Evolutionary conservation across 441 rosid genomes (phyloP), one percentile per base, ranked within the genome.

Genomic region (Lepidium campestre): DNA sequence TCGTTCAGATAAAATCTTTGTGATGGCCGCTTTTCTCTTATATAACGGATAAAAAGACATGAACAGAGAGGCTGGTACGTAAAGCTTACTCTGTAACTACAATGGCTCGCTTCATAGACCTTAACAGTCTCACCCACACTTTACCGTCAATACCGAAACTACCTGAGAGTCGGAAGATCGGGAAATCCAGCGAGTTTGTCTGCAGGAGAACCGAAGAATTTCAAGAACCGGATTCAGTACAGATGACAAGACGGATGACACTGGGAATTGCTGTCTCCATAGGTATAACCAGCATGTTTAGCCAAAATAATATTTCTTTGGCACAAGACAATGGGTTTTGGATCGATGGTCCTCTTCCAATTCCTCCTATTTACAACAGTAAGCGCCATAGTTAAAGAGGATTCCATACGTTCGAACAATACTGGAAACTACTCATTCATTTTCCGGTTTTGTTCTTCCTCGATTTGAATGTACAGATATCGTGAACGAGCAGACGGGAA

Each of bases 311-410:
- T 15, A 55, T 65, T 37, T 80, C 94, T 35, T 75, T 78, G 4
- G 97, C 95, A 7, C 80, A 86, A 67, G 90, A 82, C 36, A 90
- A 90, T 46, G 91, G 91, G 2, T 84, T 75, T 60, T 90, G 96
- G 97, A 66, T 80, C 68, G 83, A 78, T 40, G 83, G 82, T 59
- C 93, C 89, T 47, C 73, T 93, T 42, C 83, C 87, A 0, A 65
- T 81, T 35, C 94, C 91, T 57, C 71, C 88, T 17, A 79, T 81
- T 13, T 78, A 82, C 65, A 90, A 88, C 77, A 81, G 98, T 90
- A 77, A 84, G 96, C 68, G 57, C 12, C 27, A 10, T 22, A 69
- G 34, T 29, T 29, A 7, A 7, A 29, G n/a, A 36, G 9, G 19
- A 25, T 11, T 11, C 3, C 3, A 34, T 35, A 23, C 9, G 6